phyloP scores from a whole-genome alignment of 768 basidiomycete species.

The Pleurotus citrinopileatus region DNA sequence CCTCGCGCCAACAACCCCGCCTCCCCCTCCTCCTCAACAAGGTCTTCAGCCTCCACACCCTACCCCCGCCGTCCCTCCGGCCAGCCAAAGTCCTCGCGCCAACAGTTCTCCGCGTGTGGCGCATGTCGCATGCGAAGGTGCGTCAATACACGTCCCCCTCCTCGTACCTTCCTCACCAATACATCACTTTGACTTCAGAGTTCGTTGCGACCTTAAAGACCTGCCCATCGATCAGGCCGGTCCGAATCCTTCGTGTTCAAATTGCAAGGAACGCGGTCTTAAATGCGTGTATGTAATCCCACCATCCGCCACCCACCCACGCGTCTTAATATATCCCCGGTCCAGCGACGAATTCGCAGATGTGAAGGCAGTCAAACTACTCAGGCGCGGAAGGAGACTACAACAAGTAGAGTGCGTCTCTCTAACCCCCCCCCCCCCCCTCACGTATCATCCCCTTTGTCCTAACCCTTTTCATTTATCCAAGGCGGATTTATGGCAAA shows the following conservation, averaged over 20 bases:
- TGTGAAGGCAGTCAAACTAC: constrained; percentile 84
- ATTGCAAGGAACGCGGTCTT: constrained; percentile 84
- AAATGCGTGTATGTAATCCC: constrained; percentile 84
- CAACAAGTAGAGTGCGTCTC: constrained; percentile 79
- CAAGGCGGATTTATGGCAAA: constrained; percentile 79
- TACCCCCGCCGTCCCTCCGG: constrained; percentile 50
- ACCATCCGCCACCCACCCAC: not conserved
- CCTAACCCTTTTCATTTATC: constrained; percentile 10
- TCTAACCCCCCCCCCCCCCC: not conserved
- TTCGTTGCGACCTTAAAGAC: constrained; percentile 93
- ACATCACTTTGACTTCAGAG: constrained; percentile 40
- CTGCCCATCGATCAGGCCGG: constrained; percentile 50
- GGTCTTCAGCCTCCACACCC: constrained; percentile 21
- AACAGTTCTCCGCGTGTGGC: constrained; percentile 92
- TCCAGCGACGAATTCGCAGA: constrained; percentile 88
- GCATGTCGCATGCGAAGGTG: constrained; percentile 89
- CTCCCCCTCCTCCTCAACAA: constrained; percentile 31
- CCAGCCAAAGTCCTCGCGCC: constrained; percentile 74
- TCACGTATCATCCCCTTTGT: constrained; percentile 3
- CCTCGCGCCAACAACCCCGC: constrained; percentile 44
- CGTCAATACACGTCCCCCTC: constrained; percentile 14
- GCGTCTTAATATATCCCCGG: constrained; percentile 4
- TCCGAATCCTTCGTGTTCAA: constrained; percentile 66
- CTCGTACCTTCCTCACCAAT: constrained; percentile 15
- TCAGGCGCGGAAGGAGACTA: constrained; percentile 73